Base-by-base conservation (phyloP, 345 rosid genomes). In the Gossypium longicalyx region DNA sequence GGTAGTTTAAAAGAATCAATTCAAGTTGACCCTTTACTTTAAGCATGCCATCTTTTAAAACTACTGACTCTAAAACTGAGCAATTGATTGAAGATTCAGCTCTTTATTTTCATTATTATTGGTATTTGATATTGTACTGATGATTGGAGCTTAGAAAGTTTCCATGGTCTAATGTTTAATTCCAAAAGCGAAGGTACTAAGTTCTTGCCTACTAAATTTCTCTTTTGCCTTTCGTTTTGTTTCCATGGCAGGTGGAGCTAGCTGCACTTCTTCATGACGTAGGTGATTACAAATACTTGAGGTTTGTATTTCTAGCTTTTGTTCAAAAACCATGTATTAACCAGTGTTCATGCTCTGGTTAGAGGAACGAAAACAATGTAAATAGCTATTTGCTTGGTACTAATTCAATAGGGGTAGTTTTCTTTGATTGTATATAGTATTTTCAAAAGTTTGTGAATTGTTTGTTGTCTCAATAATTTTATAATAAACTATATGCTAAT, bases 241-340 rank as follows among this genome's bases (percentile, higher is more conserved):
- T 34, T 34, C 41, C 56, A 43, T 77, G 79, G 45, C 87, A 89
- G 96, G 91, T 88, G 15, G 95, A 93, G 85, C 89, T 91, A 63
- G 91, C 97, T 73, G 95, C 98, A 22, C 92, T 93, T 82, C 93
- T 93, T 68, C 97, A 93, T 76, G 98, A 93, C 64, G 82, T 93
- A 59, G 97, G 92, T 80, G 98, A 91, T 77, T 89, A 90, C 84
- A 91, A 91, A 79, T 93, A 93, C 84, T 62, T 85, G 74, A 91
- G 91, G 97, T 93, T 71, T 78, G 87, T 76, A 62, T 59, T 73
- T 77, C 11, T n/a, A 7, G 22, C 22, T 73, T 70, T 67, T 45
- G 22, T 43, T 73, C 2, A 58, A 58, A 2, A 7, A 23, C 44
- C 8, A 9, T 64, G 43, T 22, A 58, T 67, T 69, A n/a, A 20